Evolutionary conservation across 345 rosid species (phyloP).

Genomic region (Corymbia maculata): DNA sequence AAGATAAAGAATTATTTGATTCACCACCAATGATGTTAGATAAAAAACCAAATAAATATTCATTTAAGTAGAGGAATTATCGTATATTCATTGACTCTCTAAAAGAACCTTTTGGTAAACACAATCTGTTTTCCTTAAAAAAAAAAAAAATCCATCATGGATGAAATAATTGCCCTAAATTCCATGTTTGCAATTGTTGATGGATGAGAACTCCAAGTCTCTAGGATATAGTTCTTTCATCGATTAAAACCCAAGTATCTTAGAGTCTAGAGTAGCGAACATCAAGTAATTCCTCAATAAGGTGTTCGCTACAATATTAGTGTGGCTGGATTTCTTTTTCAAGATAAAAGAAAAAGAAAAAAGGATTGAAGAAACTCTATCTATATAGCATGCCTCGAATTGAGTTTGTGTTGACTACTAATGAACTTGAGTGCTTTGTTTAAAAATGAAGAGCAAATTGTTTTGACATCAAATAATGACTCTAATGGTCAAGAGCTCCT

Average conservation of each 20-base stretch:
- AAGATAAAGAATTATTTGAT: too few relatives aligned
- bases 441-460: background rate
- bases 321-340: background rate
- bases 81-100: background rate
- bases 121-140: background rate
- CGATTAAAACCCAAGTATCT: background rate
- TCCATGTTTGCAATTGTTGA: rapidly evolving
- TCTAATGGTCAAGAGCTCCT: background rate
- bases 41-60: too few relatives aligned
- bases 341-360: background rate
- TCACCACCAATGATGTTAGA: background rate
- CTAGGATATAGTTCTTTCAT: background rate
- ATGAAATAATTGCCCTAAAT: background rate
- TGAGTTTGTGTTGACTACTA: background rate
- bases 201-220: background rate
- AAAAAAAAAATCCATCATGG: background rate
- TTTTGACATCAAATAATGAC: background rate
- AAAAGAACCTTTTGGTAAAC: background rate
- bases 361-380: background rate
- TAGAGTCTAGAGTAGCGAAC: background rate
- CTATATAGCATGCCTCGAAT: background rate
- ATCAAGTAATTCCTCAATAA: background rate
- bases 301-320: rapidly evolving
- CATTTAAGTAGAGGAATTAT: too few relatives aligned
- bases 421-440: background rate